phyloP scores from a whole-genome alignment of 1,284 basidiomycete genomes.

The Erythrobasidium hasegawianum region DNA sequence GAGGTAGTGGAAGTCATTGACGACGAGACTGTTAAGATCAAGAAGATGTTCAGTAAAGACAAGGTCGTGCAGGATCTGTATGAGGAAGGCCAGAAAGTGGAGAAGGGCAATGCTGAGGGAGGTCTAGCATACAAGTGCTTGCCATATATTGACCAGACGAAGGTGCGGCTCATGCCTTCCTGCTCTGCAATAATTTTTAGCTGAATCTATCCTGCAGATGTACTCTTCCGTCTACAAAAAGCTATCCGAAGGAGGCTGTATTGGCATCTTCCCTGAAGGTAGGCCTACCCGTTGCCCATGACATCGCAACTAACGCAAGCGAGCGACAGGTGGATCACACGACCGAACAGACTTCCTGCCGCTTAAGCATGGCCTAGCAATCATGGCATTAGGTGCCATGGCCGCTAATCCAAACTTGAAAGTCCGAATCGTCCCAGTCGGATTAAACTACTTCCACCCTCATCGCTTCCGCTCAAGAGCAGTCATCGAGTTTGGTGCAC shows the following conservation, averaged over 20 bases:
- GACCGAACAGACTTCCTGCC: slow-evolving; percentile 92
- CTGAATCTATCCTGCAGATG: slow-evolving; percentile 73
- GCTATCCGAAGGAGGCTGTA: slow-evolving; percentile 79
- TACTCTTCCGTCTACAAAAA: slow-evolving; percentile 89
- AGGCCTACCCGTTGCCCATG: slow-evolving; percentile 11
- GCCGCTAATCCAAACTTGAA: slow-evolving; percentile 77
- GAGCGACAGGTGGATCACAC: slow-evolving; percentile 93
- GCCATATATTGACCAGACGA: slow-evolving; percentile 37
- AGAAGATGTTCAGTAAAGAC: slow-evolving; percentile 68
- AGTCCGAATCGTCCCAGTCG: slow-evolving; percentile 91
- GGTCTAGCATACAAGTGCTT: slow-evolving; percentile 42
- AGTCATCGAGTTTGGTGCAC: slow-evolving; percentile 92
- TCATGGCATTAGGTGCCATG: slow-evolving; percentile 98
- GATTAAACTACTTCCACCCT: slow-evolving; percentile 91
- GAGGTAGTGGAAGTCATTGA: slow-evolving; percentile 86
- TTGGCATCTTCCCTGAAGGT: slow-evolving; percentile 97
- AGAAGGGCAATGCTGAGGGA: slow-evolving; percentile 29
- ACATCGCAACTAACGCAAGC: background rate
- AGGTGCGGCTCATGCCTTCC: slow-evolving; percentile 13
- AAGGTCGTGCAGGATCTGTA: slow-evolving; percentile 46
- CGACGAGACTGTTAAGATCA: slow-evolving; percentile 73
- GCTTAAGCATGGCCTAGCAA: slow-evolving; percentile 89
- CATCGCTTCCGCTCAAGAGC: slow-evolving; percentile 91
- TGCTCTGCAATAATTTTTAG: background rate
- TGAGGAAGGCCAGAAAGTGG: slow-evolving; percentile 34